Conservation (phyloP, 768 basidiomycete genomes). For the Lactarius akahatsu region DNA sequence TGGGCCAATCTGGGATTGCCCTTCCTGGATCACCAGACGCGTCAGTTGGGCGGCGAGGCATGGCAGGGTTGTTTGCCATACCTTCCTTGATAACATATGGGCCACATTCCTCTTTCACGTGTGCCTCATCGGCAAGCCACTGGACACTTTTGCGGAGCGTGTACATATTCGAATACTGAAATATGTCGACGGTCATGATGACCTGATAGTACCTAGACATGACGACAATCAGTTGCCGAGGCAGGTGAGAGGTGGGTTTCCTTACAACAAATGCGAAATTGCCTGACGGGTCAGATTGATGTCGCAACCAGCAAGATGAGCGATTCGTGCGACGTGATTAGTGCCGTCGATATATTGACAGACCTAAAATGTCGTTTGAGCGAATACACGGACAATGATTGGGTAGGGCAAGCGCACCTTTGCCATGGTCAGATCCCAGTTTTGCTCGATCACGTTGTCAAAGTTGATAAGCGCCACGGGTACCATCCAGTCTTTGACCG, state of each 20-base stretch:
- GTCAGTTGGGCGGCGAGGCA: slow-evolving; percentile 16
- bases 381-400: slow-evolving; percentile 8
- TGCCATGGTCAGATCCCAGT: slow-evolving; percentile 95
- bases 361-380: slow-evolving; percentile 46
- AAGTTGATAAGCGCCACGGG: slow-evolving; percentile 88
- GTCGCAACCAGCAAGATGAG: slow-evolving; percentile 88
- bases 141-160: slow-evolving; percentile 83
- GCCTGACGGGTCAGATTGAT: slow-evolving; percentile 78
- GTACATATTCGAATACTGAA: slow-evolving; percentile 98
- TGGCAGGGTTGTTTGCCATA: slow-evolving; percentile 32
- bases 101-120: slow-evolving; percentile 89
- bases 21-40: slow-evolving; percentile 41
- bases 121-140: slow-evolving; percentile 80
- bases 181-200: slow-evolving; percentile 95
- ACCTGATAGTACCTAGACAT: slow-evolving; percentile 89
- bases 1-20: slow-evolving; percentile 79
- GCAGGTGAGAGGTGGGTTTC: slow-evolving; percentile 3
- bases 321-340: slow-evolving; percentile 89
- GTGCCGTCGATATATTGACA: slow-evolving; percentile 84
- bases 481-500: slow-evolving; percentile 93
- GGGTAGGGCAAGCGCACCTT: slow-evolving; percentile 50
- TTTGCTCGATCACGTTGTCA: slow-evolving; percentile 75
- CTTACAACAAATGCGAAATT: slow-evolving; percentile 89
- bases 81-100: slow-evolving; percentile 84
- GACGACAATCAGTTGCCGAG: background rate